phyloP scores from a whole-genome alignment of 345 rosid genomes.

The Carallia pectinifolia region DNA sequence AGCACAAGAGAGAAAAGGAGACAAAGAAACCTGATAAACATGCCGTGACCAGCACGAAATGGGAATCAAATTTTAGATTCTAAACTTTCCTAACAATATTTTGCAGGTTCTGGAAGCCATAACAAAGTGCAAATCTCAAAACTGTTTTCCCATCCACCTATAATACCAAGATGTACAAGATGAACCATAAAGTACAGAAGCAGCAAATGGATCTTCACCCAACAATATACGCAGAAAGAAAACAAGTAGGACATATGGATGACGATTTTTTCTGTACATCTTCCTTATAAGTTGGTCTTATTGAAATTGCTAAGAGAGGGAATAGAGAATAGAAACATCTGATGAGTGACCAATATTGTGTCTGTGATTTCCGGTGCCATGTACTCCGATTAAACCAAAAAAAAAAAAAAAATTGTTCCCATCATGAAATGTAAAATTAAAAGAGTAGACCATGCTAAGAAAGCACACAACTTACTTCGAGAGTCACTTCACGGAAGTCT shows the following conservation, averaged over 20 bases:
- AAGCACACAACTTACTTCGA: constrained; percentile 55
- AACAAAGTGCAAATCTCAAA: constrained; percentile 79
- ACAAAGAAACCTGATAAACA: no score
- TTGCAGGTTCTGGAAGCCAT: constrained; percentile 94
- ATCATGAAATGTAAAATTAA: background rate
- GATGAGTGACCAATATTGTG: no score
- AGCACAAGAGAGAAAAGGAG: background rate
- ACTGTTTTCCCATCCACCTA: constrained; percentile 76
- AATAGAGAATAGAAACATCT: no score
- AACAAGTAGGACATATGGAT: no score
- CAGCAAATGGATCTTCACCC: no score
- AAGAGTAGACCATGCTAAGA: constrained; percentile 5
- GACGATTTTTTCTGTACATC: no score
- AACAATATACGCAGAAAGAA: no score
- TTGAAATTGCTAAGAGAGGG: no score
- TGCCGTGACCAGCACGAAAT: constrained; percentile 95
- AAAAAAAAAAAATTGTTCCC: no score
- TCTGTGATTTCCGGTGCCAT: no score
- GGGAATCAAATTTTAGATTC: constrained; percentile 72
- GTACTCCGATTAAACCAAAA: no score
- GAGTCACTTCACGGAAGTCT: constrained; percentile 73
- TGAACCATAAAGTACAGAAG: background rate
- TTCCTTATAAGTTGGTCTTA: no score
- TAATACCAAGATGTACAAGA: background rate
- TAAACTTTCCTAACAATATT: constrained; percentile 80